Base-by-base conservation (phyloP, 208 protist species). In the Leptomonas pyrrhocoris region DNA sequence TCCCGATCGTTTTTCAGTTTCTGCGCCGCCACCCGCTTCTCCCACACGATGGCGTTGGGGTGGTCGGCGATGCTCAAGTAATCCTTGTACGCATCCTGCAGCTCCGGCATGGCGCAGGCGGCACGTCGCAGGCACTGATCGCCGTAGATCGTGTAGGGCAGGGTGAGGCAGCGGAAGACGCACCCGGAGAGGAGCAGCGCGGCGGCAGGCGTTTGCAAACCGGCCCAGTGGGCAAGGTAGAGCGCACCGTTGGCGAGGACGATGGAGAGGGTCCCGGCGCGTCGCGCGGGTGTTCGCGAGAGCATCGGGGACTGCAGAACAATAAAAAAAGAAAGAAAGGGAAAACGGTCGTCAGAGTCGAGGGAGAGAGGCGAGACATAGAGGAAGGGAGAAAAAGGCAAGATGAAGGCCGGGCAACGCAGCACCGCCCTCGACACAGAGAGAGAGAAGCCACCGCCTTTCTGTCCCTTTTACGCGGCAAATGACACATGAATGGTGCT, bases 1-100 rank as follows among this genome's bases (percentile, higher is more conserved):
- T 85, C 78, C n/a, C 89, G 87, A 59, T 95, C 88, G 59, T 90
- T 88, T 68, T 89, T 85, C 13, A 96, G 76, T 66, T 95, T 94
- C 74, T 94, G 85, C 28, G 81, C 73, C 0, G 86, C 88, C 4
- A 95, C 86, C 15, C 87, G 82, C 73, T 88, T 94, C 49, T 96
- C 92, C 88, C 92, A 94, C 42, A 73, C 34, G 34, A 94, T 93
- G 18, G 89, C 88, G 11, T 80, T 61, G 0, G 92, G 92, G 77
- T 96, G 92, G 2, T 93, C 64, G 36, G 75, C 69, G 50, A 94
- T 86, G 40, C 51, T 59, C 15, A 73, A 63, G 68, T 93, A 96
- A 49, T 82, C 60, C 34, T 80, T 61, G 67, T 90, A 61, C 12
- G 89, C 88, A 2, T 83, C 80, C 54, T 89, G 84, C 64, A 96